phyloP scores from a whole-genome alignment of 2,329 filamentous ascomycete genomes.

The Fusarium verrucosum region DNA sequence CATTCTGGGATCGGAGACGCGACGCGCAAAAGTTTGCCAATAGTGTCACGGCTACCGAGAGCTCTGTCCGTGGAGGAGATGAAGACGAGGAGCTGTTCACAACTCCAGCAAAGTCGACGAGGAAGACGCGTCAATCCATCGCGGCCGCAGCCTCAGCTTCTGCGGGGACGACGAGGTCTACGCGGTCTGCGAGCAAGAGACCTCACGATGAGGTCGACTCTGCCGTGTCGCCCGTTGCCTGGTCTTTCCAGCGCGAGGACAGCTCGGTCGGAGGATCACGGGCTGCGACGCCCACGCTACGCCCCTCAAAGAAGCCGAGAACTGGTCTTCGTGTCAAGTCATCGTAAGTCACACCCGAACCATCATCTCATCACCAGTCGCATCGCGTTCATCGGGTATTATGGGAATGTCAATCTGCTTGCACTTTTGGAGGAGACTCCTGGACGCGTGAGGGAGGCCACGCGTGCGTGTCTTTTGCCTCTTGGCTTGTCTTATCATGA shows the following conservation, averaged over 20 bases:
- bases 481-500: constrained; percentile 12
- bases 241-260: constrained; percentile 59
- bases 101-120: constrained; percentile 48
- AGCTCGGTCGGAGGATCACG: constrained; percentile 63
- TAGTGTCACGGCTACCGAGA: constrained; percentile 49
- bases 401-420: not conserved
- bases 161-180: constrained; percentile 53
- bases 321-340: constrained; percentile 72
- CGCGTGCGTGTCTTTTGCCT: constrained; percentile 19
- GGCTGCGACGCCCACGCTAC: constrained; percentile 67
- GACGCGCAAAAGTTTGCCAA: constrained; percentile 54
- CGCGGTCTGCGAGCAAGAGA: constrained; percentile 63
- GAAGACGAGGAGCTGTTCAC: constrained; percentile 42
- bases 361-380: not conserved
- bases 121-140: constrained; percentile 51
- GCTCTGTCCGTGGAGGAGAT: constrained; percentile 50
- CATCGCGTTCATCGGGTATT: constrained; percentile 3
- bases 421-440: not conserved
- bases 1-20: constrained; percentile 49
- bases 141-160: constrained; percentile 33
- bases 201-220: constrained; percentile 65
- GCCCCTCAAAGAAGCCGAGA: constrained; percentile 67
- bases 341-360: constrained; percentile 65
- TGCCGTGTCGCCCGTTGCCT: constrained; percentile 61
- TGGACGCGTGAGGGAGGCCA: constrained; percentile 26